Conservation (phyloP, 2,329 filamentous ascomycete species). For the Penicillium sp. region DNA sequence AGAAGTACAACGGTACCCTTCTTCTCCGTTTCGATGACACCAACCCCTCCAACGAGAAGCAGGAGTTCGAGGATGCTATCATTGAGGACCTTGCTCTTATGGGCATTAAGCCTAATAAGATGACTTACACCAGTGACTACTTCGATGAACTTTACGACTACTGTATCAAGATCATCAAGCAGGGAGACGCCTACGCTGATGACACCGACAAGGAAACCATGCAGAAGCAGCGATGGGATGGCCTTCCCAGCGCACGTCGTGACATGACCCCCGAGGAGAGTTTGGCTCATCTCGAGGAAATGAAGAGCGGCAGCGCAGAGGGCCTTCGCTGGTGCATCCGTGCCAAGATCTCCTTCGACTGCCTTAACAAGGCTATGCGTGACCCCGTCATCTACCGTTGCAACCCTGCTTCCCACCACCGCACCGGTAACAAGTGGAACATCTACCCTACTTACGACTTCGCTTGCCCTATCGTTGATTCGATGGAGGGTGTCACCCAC, state of each 20-base stretch:
- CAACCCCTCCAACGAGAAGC: conserved; percentile 95
- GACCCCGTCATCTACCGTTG: conserved; percentile 98
- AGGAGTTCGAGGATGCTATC: conserved; percentile 93
- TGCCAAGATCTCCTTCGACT: conserved; percentile 88
- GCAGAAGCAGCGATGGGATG: conserved; percentile 80
- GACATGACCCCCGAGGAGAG: conserved; percentile 81
- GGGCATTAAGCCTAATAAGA: conserved; percentile 83
- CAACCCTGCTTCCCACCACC: conserved; percentile 68
- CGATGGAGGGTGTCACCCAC: conserved; percentile 65
- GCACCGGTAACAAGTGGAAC: conserved; percentile 66
- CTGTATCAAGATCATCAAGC: conserved; percentile 79
- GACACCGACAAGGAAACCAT: conserved; percentile 90
- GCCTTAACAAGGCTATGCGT: conserved; percentile 92
- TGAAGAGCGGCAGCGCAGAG: conserved; percentile 81
- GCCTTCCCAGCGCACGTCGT: conserved; percentile 78
- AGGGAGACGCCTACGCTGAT: conserved; percentile 89
- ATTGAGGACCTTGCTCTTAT: conserved; percentile 88
- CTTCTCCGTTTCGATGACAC: conserved; percentile 95
- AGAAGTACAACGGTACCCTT: conserved; percentile 87
- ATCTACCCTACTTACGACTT: conserved; percentile 70
- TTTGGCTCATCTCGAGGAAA: conserved; percentile 83
- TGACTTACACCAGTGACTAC: conserved; percentile 93
- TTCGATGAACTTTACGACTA: conserved; percentile 90
- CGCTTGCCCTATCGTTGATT: conserved; percentile 64
- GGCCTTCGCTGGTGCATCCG: conserved; percentile 88